phyloP scores from a whole-genome alignment of 1,284 basidiomycete species.

The Apiotrichum domesticum region DNA sequence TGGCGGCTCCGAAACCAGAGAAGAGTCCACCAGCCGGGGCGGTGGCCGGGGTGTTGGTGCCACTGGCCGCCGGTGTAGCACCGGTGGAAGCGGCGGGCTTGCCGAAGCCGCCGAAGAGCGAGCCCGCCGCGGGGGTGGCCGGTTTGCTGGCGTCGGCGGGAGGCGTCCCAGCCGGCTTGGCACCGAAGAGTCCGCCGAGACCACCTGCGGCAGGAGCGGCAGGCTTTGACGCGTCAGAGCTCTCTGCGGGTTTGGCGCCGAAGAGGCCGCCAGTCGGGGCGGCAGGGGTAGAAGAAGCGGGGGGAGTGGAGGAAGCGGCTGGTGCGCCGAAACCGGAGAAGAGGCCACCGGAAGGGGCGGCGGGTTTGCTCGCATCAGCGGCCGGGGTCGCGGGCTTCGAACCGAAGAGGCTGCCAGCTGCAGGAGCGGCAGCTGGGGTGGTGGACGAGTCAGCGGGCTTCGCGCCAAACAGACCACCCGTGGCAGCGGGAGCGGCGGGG shows the following conservation, averaged over 20 bases:
- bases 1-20: conserved; percentile 13
- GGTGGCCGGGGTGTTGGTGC: conserved; percentile 2
- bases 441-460: conserved; percentile 21
- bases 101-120: conserved; percentile 27
- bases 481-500: conserved; percentile 24
- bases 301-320: too few relatives aligned
- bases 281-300: too few relatives aligned
- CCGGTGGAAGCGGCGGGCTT: conserved; percentile 20
- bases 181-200: not conserved
- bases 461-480: conserved; percentile 34
- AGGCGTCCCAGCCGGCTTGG: conserved; percentile 3
- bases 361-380: not conserved
- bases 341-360: not conserved
- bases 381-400: not conserved
- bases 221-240: conserved; percentile 12
- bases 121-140: conserved; percentile 1
- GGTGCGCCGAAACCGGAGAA: too few relatives aligned
- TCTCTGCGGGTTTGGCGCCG: conserved; percentile 1
- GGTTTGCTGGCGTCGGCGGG: conserved; percentile 14
- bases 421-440: conserved; percentile 18
- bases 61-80: conserved; percentile 14
- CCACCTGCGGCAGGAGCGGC: not conserved
- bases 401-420: conserved; percentile 20
- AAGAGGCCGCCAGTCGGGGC: conserved; percentile 7
- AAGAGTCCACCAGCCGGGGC: conserved; percentile 30